Conservation (phyloP, 768 basidiomycete species). For the Lactifluus piperatus region DNA sequence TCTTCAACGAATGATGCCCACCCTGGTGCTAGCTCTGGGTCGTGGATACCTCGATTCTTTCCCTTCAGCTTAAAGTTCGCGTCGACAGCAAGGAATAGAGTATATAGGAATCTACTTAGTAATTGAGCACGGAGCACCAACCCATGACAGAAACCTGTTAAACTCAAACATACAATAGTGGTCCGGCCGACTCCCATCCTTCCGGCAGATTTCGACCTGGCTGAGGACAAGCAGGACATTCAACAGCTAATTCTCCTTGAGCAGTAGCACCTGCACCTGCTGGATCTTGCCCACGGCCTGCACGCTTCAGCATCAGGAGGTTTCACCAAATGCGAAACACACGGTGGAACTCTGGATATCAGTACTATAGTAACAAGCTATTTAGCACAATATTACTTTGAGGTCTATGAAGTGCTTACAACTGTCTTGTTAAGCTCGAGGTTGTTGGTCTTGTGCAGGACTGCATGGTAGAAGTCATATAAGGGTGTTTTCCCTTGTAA, state of each 20-base stretch:
- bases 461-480: constrained; percentile 4
- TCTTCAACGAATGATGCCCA: constrained; percentile 2
- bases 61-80: constrained; percentile 7
- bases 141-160: too few relatives aligned
- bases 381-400: not conserved
- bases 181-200: not conserved
- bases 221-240: constrained; percentile 11
- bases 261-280: not conserved
- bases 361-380: not conserved
- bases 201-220: constrained; percentile 4
- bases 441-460: not conserved
- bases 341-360: constrained; percentile 1
- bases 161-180: too few relatives aligned
- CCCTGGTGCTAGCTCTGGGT: not conserved
- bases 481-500: not conserved
- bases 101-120: not conserved
- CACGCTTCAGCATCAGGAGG: not conserved
- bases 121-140: too few relatives aligned
- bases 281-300: constrained; percentile 7
- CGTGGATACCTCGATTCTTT: not conserved
- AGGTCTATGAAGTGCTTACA: not conserved
- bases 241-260: not conserved
- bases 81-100: not conserved
- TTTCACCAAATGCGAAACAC: not conserved
- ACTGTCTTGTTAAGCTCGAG: not conserved